Base-by-base conservation (phyloP, 23 red algal genomes). In the Cyanidium caldarium region DNA sequence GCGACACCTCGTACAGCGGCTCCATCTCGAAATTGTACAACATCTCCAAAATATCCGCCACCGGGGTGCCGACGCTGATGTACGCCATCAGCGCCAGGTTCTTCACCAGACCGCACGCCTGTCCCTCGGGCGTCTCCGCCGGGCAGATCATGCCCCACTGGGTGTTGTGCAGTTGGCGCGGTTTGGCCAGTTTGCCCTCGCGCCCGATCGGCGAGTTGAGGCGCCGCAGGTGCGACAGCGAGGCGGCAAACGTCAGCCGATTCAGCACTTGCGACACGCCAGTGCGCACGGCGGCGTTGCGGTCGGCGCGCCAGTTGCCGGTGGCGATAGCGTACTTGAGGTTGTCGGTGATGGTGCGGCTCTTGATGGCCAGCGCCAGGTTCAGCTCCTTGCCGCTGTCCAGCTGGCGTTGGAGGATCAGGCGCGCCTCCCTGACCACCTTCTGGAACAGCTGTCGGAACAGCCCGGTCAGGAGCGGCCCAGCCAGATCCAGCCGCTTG, bases 111-210 rank as follows among this genome's bases (percentile, higher is more conserved):
- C 92, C 92, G 73, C 80, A 85, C 0, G 92, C 78, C 78, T 98
- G 92, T 16, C 92, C 92, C 67, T 98, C 92, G 20, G 92, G 92
- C 30, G 92, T 98, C 67, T 98, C 92, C 3, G 92, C 92, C 39
- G 92, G 92, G 71, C 92, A 98, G 36, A 98, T 86, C 84, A 98
- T 88, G 2, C 92, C 92, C 92, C 92, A 98, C 25, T 89, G 85
- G 44, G 92, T 98, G 51, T 98, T 98, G 78, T 98, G 92, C 46
- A 98, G 77, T 68, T 98, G 92, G 3, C 92, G 75, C 10, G 92
- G 92, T 65, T 98, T 98, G 14, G 92, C 84, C n/a, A 98, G 76
- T 69, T 98, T 98, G 43, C 92, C 92, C 65, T 98, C 92, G 45
- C 84, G 78, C 17, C 92, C 92, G 69, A 98, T 98, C 0, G 92